Base-by-base conservation (phyloP, 805 yeast species). In the Torulaspora gathmanii region DNA sequence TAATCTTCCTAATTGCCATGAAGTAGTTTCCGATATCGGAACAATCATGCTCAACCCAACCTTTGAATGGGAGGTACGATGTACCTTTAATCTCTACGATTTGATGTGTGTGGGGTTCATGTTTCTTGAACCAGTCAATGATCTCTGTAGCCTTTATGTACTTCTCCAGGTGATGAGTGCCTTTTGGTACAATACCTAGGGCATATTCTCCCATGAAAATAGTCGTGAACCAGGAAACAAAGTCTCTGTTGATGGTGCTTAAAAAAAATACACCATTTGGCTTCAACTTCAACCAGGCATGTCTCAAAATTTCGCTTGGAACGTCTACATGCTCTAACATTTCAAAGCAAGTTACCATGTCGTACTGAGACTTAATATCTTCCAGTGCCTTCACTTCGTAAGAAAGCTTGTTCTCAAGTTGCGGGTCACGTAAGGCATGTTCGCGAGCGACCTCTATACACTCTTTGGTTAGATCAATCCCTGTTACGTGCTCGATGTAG, bases 271-370 rank as follows among this genome's bases (percentile, higher is more conserved):
- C 78, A 25, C 99, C 98, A 20, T 64, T 64, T 0, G 82, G 83
- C 45, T 78, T 77, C 29, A 91, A 81, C 48, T 80, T 79, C 29
- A 69, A 57, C 61, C 89, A 70, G 0, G 95, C 95, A 39, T 75
- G 77, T n/a, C 71, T 64, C 44, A 93, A 65, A 12, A 90, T 83
- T 42, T 75, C 78, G 0, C 86, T 68, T 0, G 99, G 99, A 48
- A 79, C 75, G 46, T 86, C 87, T 3, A 93, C 97, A 62, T 93
- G 99, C 64, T 93, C 99, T 29, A 93, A 71, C 79, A 93, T 82
- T 64, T 93, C 99, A 74, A 91, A 87, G 78, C 90, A 78, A 1
- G 97, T 87, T 4, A 93, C 81, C 2, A 90, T 64, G 60, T 93
- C 95, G 64, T 68, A 91, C 38, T 67, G 68, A 12, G 73, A 79